Evolutionary conservation across 164 flowering plant species (phyloP), one percentile per base, ranked within the genome.

Genomic region (Akebia trifoliata): DNA sequence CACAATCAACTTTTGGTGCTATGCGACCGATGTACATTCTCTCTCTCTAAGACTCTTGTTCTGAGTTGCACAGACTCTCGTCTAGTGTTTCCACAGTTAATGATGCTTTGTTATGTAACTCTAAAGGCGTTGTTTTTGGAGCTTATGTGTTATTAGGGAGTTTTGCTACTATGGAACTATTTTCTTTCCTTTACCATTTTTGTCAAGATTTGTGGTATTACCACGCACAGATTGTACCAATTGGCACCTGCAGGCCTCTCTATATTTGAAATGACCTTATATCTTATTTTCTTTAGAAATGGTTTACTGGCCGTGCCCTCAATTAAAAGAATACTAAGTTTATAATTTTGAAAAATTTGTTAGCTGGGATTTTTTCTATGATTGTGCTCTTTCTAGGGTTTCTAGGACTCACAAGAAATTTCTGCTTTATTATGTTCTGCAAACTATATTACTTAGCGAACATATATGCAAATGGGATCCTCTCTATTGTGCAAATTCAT

Each of bases 1-100:
- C 86, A 52, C 95, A 64, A 46, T 56, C 93, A 47, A 63, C 74
- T 39, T 60, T 74, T 32, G 83, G 75, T 15, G 64, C 74, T 37
- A 63, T 74, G 70, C 90, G 32, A 5, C 86, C 79, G 20, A 52
- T 78, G 96, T 89, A 85, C 8, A 84, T 58, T 37, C 20, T 47
- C 47, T 29, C 25, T 22, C 14, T 50, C 59, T 55, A 24, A 21
- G 5, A 48, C 38, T 18, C 21, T n/a, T 49, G 55, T 28, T 37
- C 8, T 56, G 29, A 25, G 1, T 25, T 51, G 26, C 29, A n/a
- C n/a, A n/a, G n/a, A n/a, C n/a, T n/a, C n/a, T n/a, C n/a, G n/a
- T n/a, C n/a, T n/a, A n/a, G n/a, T n/a, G n/a, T n/a, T n/a, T n/a
- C n/a, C n/a, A n/a, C n/a, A n/a, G n/a, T n/a, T n/a, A n/a, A n/a